These are phyloP conservation scores for Nothophoma quercina DNA, from an alignment of 2,329 filamentous ascomycete species.

Conservation along the genomic window DNA sequence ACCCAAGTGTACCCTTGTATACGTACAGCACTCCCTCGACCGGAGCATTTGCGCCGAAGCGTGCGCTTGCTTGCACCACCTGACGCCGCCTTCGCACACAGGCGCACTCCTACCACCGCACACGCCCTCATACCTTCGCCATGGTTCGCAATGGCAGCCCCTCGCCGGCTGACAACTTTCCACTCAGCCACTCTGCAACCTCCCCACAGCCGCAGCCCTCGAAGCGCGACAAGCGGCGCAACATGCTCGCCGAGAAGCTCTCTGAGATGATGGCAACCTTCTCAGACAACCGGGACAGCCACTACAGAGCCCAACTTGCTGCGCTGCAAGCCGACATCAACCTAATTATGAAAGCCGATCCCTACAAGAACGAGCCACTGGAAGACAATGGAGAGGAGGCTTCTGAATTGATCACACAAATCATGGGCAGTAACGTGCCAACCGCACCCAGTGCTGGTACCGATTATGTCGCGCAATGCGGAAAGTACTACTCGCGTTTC, in stretches of 20 bases:
- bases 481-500: slow-evolving; percentile 85
- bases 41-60: slow-evolving; percentile 10
- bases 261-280: slow-evolving; percentile 79
- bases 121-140: slow-evolving; percentile 4
- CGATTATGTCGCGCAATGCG: slow-evolving; percentile 71
- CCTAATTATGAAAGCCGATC: slow-evolving; percentile 83
- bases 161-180: slow-evolving; percentile 46
- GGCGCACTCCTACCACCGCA: background rate
- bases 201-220: slow-evolving; percentile 64
- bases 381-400: slow-evolving; percentile 72
- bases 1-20: background rate
- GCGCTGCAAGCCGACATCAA: slow-evolving; percentile 92
- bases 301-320: slow-evolving; percentile 88
- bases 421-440: slow-evolving; percentile 52
- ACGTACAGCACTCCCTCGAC: background rate
- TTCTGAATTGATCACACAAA: slow-evolving; percentile 62
- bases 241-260: slow-evolving; percentile 80
- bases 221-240: slow-evolving; percentile 90
- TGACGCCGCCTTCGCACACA: slow-evolving; percentile 1
- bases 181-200: slow-evolving; percentile 47
- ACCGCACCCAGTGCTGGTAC: slow-evolving; percentile 66
- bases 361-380: slow-evolving; percentile 75
- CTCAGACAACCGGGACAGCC: slow-evolving; percentile 78
- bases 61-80: slow-evolving; percentile 9
- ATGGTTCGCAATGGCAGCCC: slow-evolving; percentile 52